Base-by-base conservation (phyloP, 2,329 filamentous ascomycete genomes). In the Aspergillus brunneoviolaceus region DNA sequence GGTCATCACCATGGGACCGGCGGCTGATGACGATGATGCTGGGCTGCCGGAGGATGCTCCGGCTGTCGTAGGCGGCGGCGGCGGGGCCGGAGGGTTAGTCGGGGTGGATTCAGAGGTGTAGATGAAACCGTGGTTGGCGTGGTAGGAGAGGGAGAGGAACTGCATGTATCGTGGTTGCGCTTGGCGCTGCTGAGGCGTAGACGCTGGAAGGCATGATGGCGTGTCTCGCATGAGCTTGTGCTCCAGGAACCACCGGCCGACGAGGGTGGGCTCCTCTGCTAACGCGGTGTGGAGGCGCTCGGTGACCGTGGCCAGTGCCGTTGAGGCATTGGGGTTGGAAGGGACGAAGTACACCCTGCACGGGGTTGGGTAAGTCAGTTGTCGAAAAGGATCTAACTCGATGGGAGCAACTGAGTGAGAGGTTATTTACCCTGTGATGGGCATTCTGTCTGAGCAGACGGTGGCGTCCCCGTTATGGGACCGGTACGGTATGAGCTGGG, bases 171-270 rank as follows among this genome's bases (percentile, higher is more conserved):
- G 73, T 4, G 76, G 72, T 21, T 69, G 70, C 5, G 65, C 49
- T 45, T 70, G 65, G 2, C 69, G 70, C 23, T 45, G 39, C 39
- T 73, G 68, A 27, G 70, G 69, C 5, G 69, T 64, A n/a, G 74
- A 72, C 14, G 71, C 66, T 0, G 76, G 72, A 9, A 79, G 64
- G 47, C 75, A 73, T 7, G 75, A 76, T 6, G 76, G 76, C 0
- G 77, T 79, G 57, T 79, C 77, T 52, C 76, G 71, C 69, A 79
- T 74, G 9, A 79, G 67, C 57, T 76, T 78, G 61, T 79, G 77
- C 48, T 78, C 76, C 27, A 80, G 67, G 4, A 64, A 68, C 77
- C 76, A 80, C 60, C 74, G 73, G 56, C 74, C 74, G 49, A 74
- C 60, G 51, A 73, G 70, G 14, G 71, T 65, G 21, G 72, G 70